Evolutionary conservation across 768 basidiomycete genomes (phyloP).

Genomic region (Cystofilobasidium macerans): DNA sequence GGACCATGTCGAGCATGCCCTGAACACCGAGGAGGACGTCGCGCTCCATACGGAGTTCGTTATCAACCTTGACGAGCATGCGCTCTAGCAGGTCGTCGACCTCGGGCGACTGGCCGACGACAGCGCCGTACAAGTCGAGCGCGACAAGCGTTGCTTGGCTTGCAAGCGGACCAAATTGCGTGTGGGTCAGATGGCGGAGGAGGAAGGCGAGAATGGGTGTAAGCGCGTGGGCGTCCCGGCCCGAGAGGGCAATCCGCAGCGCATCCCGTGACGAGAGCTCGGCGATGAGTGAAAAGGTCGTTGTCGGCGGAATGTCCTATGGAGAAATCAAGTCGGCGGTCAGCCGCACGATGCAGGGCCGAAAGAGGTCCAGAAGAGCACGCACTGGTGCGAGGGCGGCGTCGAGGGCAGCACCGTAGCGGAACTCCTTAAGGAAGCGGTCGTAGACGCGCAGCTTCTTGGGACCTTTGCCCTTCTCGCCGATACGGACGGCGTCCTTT

Average conservation of each 20-base stretch:
- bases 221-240: constrained; percentile 83
- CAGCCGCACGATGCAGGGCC: background rate
- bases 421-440: constrained; percentile 75
- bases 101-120: constrained; percentile 86
- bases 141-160: constrained; percentile 68
- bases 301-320: constrained; percentile 74
- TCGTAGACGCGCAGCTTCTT: constrained; percentile 78
- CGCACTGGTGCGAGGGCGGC: constrained; percentile 46
- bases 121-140: constrained; percentile 80
- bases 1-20: constrained; percentile 26
- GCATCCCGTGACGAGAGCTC: constrained; percentile 89
- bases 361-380: background rate
- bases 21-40: constrained; percentile 45
- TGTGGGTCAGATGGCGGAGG: constrained; percentile 72
- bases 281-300: constrained; percentile 79
- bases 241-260: constrained; percentile 67
- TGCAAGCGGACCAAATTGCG: constrained; percentile 82
- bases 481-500: constrained; percentile 44
- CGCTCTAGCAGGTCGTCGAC: constrained; percentile 77
- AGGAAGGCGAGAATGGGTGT: constrained; percentile 83
- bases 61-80: constrained; percentile 68
- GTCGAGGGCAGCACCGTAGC: constrained; percentile 88
- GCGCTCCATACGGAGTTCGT: constrained; percentile 77
- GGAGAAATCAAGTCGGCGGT: background rate
- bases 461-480: constrained; percentile 47